These are phyloP conservation scores for Verticillium nonalfalfae DNA, from an alignment of 2,329 filamentous ascomycete species.

Conservation along the genomic window DNA sequence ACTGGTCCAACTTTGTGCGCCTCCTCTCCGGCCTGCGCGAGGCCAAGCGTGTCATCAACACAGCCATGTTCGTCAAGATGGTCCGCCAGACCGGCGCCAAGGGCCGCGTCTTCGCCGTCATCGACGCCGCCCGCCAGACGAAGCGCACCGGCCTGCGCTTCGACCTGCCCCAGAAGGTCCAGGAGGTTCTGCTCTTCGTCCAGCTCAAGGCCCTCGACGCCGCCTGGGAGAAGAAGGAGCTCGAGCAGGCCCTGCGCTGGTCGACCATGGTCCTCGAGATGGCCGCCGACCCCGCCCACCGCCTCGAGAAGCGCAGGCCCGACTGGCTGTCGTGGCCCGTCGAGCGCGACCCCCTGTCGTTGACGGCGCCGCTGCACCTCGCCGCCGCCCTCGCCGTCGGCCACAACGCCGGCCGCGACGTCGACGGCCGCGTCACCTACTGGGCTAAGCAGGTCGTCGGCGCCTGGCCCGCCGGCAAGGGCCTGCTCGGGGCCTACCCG, in stretches of 20 bases:
- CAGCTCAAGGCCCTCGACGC: conserved; percentile 34
- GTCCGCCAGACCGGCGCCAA: conserved; percentile 31
- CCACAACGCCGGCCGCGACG: conserved; percentile 20
- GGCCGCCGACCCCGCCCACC: conserved; percentile 36
- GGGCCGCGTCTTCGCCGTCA: conserved; percentile 36
- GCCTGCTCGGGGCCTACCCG: conserved; percentile 29
- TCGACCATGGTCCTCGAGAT: conserved; percentile 42
- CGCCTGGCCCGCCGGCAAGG: conserved; percentile 32
- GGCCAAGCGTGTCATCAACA: conserved; percentile 41
- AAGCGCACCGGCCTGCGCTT: conserved; percentile 39
- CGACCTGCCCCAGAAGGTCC: conserved; percentile 31
- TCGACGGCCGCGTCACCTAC: conserved; percentile 26
- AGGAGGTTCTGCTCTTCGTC: conserved; percentile 28
- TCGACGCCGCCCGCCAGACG: conserved; percentile 43
- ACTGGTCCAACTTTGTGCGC: conserved; percentile 32
- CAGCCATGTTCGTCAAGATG: conserved; percentile 33
- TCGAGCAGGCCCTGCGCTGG: conserved; percentile 36
- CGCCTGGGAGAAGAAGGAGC: conserved; percentile 25
- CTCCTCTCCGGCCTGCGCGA: conserved; percentile 30
- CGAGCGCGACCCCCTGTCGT: conserved; percentile 34
- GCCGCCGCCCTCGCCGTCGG: conserved; percentile 30
- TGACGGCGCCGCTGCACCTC: conserved; percentile 35
- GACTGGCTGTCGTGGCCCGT: conserved; percentile 18
- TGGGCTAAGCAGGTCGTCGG: conserved; percentile 28
- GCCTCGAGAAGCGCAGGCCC: conserved; percentile 8